Percentiles rank a stretch among this genome's conserved stretches.
These are phyloP conservation scores for Malus sieversii DNA, from an alignment of 306 rosid genomes.

Conservation along the genomic window DNA sequence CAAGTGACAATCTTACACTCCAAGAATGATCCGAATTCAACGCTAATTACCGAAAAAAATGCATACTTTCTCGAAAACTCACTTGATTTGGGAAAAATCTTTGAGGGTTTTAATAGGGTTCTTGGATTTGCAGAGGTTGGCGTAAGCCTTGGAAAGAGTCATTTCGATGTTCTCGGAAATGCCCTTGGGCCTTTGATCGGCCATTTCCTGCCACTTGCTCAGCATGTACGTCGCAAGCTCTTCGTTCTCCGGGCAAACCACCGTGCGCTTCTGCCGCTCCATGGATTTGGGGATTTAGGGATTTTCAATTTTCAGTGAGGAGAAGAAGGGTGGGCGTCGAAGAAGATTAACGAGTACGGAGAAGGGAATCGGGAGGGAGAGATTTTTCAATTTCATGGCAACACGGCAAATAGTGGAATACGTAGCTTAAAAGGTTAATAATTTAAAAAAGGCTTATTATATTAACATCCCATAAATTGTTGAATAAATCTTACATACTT, in stretches of 20 bases:
- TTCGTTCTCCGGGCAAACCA: constrained; percentile 52
- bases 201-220: constrained; percentile 66
- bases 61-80: constrained; percentile 1
- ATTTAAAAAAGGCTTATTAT: too few species aligned
- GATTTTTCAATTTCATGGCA: too few species aligned
- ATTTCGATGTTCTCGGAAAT: constrained; percentile 55
- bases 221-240: constrained; percentile 51
- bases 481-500: too few species aligned
- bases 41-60: not conserved
- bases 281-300: constrained; percentile 1
- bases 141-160: constrained; percentile 73
- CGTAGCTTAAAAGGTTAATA: too few species aligned
- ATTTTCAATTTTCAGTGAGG: not conserved
- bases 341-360: too few species aligned
- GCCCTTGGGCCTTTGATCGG: constrained; percentile 52
- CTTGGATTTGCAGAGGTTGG: constrained; percentile 60
- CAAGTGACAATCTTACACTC: not conserved
- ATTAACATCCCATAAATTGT: too few species aligned
- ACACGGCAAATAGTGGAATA: too few species aligned
- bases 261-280: constrained; percentile 44
- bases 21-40: not conserved
- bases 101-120: constrained; percentile 53
- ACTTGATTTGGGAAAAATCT: constrained; percentile 77
- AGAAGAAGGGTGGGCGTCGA: too few species aligned
- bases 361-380: too few species aligned